These are phyloP conservation scores for Globisporangium viniferum DNA, from an alignment of 352 stramenopile genomes.

Conservation along the genomic window DNA sequence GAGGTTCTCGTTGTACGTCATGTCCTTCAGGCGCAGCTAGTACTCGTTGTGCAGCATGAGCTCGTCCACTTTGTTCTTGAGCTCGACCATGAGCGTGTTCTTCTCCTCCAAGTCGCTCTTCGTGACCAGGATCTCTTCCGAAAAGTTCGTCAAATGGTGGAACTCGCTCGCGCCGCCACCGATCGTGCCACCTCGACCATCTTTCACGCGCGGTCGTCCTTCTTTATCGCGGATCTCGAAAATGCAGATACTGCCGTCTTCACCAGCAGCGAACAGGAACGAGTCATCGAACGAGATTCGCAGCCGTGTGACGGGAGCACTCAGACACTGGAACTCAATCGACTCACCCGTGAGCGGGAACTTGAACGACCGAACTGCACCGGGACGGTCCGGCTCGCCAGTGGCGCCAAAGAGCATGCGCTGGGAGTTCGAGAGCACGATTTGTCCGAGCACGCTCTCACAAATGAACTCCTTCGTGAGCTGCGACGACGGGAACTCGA, in stretches of 20 bases:
- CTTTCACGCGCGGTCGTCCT: constrained; percentile 51
- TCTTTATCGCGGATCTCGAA: constrained; percentile 89
- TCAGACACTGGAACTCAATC: constrained; percentile 84
- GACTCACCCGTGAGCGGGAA: constrained; percentile 90
- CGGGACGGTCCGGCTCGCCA: constrained; percentile 66
- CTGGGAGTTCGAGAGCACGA: constrained; percentile 82
- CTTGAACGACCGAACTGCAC: constrained; percentile 82
- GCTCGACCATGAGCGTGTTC: constrained; percentile 86
- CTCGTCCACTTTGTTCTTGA: constrained; percentile 95
- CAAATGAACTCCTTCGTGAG: constrained; percentile 81
- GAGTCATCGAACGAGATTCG: constrained; percentile 84
- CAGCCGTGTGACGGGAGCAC: constrained; percentile 74
- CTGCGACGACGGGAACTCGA: constrained; percentile 80
- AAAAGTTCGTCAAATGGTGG: constrained; percentile 37
- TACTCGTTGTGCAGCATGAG: constrained; percentile 95
- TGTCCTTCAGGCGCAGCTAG: constrained; percentile 92
- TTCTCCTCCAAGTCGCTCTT: constrained; percentile 93
- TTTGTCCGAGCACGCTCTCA: constrained; percentile 76
- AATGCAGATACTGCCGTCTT: constrained; percentile 85
- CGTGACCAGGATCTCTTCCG: constrained; percentile 82
- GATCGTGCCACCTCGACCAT: constrained; percentile 10
- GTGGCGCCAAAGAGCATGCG: constrained; percentile 89
- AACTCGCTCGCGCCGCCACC: constrained; percentile 19
- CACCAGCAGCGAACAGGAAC: constrained; percentile 87
- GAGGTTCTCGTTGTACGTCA: constrained; percentile 94